Percentiles rank a stretch among this genome's conserved stretches.
Conservation (phyloP, 345 rosid genomes). For the Citropsis articulata region DNA sequence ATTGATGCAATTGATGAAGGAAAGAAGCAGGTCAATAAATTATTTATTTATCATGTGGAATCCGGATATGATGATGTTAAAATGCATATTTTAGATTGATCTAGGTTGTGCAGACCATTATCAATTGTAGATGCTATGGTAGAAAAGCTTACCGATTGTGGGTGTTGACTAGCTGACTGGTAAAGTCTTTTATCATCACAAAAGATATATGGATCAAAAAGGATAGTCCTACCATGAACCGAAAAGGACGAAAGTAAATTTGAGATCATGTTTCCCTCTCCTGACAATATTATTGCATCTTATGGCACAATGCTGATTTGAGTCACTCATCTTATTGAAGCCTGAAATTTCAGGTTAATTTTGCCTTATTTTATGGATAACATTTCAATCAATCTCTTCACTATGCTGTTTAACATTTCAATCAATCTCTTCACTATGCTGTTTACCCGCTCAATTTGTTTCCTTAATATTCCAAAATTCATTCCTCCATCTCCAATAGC, state of each 20-base stretch:
- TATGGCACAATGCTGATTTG: background rate
- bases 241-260: background rate
- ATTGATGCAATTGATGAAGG: background rate
- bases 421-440: background rate
- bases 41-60: background rate
- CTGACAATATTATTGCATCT: background rate
- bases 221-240: background rate
- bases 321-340: background rate
- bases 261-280: background rate
- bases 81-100: background rate
- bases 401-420: background rate
- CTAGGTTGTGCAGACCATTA: background rate
- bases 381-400: background rate
- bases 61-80: background rate
- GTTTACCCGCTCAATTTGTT: background rate
- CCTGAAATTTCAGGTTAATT: background rate
- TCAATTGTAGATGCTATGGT: background rate
- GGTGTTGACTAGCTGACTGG: background rate
- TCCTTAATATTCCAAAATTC: background rate
- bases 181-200: background rate
- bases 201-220: background rate
- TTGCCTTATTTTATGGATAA: background rate
- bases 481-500: background rate
- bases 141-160: background rate
- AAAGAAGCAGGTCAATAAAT: background rate